Percentiles rank a stretch among this genome's conserved stretches.
Conservation (phyloP, 1,284 basidiomycete species). For the Puccinia sorghi region DNA sequence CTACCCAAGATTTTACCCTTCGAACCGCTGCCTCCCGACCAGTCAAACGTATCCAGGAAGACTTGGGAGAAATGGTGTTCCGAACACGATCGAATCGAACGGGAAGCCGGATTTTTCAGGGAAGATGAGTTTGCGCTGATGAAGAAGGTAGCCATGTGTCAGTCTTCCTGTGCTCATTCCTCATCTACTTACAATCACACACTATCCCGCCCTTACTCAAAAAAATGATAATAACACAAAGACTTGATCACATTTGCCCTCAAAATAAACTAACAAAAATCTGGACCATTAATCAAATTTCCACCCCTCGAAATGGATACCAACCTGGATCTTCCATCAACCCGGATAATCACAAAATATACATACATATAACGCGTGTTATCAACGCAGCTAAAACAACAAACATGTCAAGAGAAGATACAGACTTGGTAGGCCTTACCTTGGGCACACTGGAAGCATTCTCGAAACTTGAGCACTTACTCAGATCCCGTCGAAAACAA, state of each 20-base stretch:
- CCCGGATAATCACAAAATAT: neutral
- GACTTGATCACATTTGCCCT: too few relatives aligned
- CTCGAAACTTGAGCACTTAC: conserved; percentile 45
- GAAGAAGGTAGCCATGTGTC: conserved; percentile 50
- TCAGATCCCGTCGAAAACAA: conserved; percentile 46
- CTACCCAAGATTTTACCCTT: conserved; percentile 44
- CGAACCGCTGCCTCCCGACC: conserved; percentile 41
- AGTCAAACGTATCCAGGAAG: conserved; percentile 25
- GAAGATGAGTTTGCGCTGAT: conserved; percentile 49
- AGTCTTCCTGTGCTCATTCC: conserved; percentile 4
- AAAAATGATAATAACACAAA: neutral
- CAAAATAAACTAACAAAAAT: too few relatives aligned
- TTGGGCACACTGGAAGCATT: conserved; percentile 47
- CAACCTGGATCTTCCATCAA: neutral
- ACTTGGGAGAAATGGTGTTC: conserved; percentile 40
- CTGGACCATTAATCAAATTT: neutral
- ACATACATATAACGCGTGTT: neutral
- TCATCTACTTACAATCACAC: neutral
- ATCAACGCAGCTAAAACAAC: conserved; percentile 43
- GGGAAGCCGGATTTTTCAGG: conserved; percentile 41
- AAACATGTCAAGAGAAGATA: conserved; percentile 49
- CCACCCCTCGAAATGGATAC: neutral
- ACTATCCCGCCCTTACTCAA: neutral
- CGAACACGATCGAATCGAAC: conserved; percentile 49
- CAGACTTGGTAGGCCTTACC: conserved; percentile 46